These are phyloP conservation scores for Lipomyces yamanashiensis DNA, from an alignment of 805 yeast genomes.

Conservation along the genomic window DNA sequence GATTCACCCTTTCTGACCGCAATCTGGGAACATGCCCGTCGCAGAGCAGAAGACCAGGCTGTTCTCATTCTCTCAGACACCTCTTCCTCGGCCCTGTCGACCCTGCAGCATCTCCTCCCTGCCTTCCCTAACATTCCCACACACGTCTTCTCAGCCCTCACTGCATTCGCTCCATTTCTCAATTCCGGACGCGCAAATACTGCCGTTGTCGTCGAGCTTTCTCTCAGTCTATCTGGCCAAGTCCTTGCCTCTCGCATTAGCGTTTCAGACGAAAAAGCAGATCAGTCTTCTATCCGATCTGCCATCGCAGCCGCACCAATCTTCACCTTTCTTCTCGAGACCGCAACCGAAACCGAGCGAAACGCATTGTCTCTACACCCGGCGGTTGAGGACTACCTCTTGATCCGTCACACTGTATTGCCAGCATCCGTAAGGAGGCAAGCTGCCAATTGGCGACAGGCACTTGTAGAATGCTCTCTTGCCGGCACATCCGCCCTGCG, in stretches of 20 bases:
- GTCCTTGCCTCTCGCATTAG: constrained; percentile 29
- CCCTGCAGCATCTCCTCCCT: constrained; percentile 34
- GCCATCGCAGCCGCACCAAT: constrained; percentile 19
- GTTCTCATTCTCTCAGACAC: constrained; percentile 40
- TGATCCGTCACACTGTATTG: constrained; percentile 4
- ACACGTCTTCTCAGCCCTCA: constrained; percentile 45
- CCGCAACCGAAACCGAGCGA: constrained; percentile 23
- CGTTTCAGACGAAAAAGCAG: constrained; percentile 29
- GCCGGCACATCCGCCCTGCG: constrained; percentile 43
- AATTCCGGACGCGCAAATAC: constrained; percentile 41
- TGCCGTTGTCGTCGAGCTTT: constrained; percentile 28
- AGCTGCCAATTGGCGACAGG: constrained; percentile 50
- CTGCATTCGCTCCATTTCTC: constrained; percentile 47
- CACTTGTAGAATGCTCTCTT: constrained; percentile 45
- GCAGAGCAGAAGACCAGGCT: constrained; percentile 50
- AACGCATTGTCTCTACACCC: constrained; percentile 17
- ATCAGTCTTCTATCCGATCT: constrained; percentile 6
- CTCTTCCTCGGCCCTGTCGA: constrained; percentile 17
- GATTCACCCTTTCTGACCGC: constrained; percentile 45
- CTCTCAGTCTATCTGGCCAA: constrained; percentile 31
- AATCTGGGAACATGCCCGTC: constrained; percentile 49
- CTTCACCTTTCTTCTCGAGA: constrained; percentile 21
- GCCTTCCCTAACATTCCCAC: constrained; percentile 47
- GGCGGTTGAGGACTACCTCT: constrained; percentile 8
- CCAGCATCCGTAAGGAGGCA: not conserved